These are phyloP conservation scores for Phoenix dactylifera DNA, from an alignment of 176 grass and related monocot genomes.

Conservation along the genomic window DNA sequence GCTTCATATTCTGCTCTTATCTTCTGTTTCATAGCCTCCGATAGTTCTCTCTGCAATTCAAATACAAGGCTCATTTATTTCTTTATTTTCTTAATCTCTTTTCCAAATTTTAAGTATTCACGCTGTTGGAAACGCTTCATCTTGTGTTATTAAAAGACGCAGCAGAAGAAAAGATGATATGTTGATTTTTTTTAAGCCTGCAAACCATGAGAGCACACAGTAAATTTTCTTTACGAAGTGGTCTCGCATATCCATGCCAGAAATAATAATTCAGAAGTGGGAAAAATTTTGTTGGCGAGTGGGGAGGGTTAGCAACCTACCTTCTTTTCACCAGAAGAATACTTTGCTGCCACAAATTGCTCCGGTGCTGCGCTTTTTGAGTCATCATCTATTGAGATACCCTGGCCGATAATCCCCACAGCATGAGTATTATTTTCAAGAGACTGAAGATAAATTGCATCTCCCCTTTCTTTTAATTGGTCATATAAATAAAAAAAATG, in stretches of 20 bases:
- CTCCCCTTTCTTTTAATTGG: too few relatives aligned
- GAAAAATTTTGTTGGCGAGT: not conserved
- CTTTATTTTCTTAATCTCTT: too few relatives aligned
- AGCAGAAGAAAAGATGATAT: constrained; percentile 19
- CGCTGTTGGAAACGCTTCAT: not conserved
- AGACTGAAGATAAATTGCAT: too few relatives aligned
- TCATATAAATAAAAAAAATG: too few relatives aligned
- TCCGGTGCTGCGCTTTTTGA: constrained; percentile 21
- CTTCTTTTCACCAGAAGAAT: constrained; percentile 35
- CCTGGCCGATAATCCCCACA: constrained; percentile 19
- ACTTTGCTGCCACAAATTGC: constrained; percentile 47
- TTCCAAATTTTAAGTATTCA: too few relatives aligned
- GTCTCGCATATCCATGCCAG: not conserved
- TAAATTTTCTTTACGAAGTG: constrained; percentile 11
- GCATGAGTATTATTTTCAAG: too few relatives aligned
- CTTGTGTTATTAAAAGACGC: constrained; percentile 17
- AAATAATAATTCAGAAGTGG: constrained; percentile 15
- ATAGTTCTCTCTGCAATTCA: not conserved
- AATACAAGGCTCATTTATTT: not conserved
- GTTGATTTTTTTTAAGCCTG: constrained; percentile 35
- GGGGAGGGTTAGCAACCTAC: constrained; percentile 4
- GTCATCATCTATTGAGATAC: constrained; percentile 57
- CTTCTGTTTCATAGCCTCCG: constrained; percentile 24
- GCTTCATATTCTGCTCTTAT: constrained; percentile 69
- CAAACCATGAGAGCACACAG: constrained; percentile 14